These are phyloP conservation scores for Canna indica DNA, from an alignment of 176 grass and related monocot genomes.

Conservation along the genomic window DNA sequence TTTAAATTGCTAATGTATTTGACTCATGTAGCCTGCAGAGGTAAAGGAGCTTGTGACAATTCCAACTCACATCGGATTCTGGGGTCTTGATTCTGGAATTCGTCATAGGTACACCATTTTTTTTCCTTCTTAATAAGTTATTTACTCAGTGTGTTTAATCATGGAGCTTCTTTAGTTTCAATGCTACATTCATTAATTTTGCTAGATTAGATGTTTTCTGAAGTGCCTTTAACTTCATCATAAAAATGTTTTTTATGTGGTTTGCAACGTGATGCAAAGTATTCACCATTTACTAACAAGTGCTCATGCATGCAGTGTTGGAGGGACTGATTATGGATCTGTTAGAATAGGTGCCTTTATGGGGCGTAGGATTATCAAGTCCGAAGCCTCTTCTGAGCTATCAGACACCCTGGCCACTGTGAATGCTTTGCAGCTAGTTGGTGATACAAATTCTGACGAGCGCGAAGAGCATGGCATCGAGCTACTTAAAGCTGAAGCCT, in stretches of 20 bases:
- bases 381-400: conserved; percentile 55
- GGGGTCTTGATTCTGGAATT: conserved; percentile 98
- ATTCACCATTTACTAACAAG: background rate
- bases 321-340: conserved; percentile 92
- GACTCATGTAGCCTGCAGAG: conserved; percentile 70
- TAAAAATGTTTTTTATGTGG: background rate
- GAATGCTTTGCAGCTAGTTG: conserved; percentile 20
- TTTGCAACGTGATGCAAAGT: background rate
- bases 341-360: conserved; percentile 92
- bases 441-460: conserved; percentile 11
- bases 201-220: background rate
- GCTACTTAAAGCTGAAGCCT: conserved; percentile 70
- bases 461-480: conserved; percentile 66
- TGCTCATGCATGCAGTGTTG: conserved; percentile 53
- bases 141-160: background rate
- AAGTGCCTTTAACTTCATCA: background rate
- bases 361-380: conserved; percentile 84
- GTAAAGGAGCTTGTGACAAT: conserved; percentile 93
- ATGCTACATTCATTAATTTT: background rate
- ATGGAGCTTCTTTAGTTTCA: background rate
- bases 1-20: conserved; percentile 21
- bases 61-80: conserved; percentile 83
- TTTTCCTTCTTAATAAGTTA: background rate
- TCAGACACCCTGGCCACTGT: conserved; percentile 28
- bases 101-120: conserved; percentile 56